Evolutionary conservation across 352 stramenopile genomes (phyloP), one percentile per base, ranked within the genome.

Genomic region (Chrysophaeum taylorii): DNA sequence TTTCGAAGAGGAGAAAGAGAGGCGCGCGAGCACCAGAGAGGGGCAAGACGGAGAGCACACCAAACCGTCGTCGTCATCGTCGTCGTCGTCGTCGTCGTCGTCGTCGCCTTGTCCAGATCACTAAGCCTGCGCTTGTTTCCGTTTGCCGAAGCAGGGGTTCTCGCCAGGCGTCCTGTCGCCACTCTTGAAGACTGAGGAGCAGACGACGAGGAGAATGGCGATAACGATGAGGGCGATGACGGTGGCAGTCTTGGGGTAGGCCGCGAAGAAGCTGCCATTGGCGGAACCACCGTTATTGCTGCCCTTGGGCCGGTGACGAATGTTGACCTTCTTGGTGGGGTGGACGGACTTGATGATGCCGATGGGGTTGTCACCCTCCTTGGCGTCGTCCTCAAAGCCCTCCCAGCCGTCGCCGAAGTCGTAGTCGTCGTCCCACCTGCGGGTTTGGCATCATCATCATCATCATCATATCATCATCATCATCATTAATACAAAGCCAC

Each of bases 381-480:
- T 67, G 21, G 43, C 57, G 41, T 57, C 38, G 41, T 57, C 38
- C 29, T 69, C 62, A 31, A 57, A 53, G 38, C 42, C 42, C 38
- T 69, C 62, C 39, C 38, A 69, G n/a, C 42, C 39, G 29, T 69
- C 41, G 57, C 62, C 62, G 39, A 53, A 69, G 62, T 69, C 62
- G 39, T 69, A 57, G 62, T 57, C 38, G 62, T 69, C 62, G 62
- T 53, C 42, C 39, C 62, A 53, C 62, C 16, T 52, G 42, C 16
- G 16, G 42, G 16, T n/a, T n/a, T n/a, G n/a, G n/a, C n/a, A n/a
- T n/a, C n/a, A n/a, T n/a, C n/a, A n/a, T n/a, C n/a, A n/a, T n/a
- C n/a, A n/a, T n/a, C n/a, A n/a, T n/a, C n/a, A n/a, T n/a, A n/a
- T n/a, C n/a, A n/a, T n/a, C n/a, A n/a, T n/a, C n/a, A n/a, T n/a